Evolutionary conservation across 495 filamentous ascomycete genomes (phyloP), one percentile per base, ranked within the genome.

Genomic region (Parathielavia appendiculata): DNA sequence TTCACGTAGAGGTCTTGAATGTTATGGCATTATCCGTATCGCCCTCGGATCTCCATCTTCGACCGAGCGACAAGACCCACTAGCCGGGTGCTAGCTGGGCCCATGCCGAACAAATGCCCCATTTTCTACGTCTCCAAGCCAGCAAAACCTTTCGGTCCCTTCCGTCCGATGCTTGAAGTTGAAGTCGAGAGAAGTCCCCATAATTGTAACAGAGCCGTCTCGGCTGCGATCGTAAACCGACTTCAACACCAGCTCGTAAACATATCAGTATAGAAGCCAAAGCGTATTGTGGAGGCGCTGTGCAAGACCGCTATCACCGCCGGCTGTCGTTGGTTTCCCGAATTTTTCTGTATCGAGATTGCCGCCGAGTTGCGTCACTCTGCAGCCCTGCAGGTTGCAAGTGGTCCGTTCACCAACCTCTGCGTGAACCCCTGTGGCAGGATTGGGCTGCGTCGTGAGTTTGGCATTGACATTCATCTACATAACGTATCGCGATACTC

Each of bases 41-140:
- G 65, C 69, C 69, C 58, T 71, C 69, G 69, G 54, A 71, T 68
- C 65, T 69, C 69, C 67, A 70, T 52, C 43, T 60, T 51, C 50
- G 50, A 54, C 68, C 68, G 68, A 70, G 62, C 57, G 22, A 55
- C 23, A 38, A 49, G 26, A 35, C 19, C 58, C 58, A 59, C 63
- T 55, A 66, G 46, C 55, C 60, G 61, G 3, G 26, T 6, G 26
- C 26, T 30, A 30, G 26, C 26, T 6, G 68, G 48, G 51, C 54
- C 17, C 56, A 48, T 49, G 44, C 53, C 56, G 53, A 43, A 3
- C 14, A 1, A 45, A 36, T 59, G 62, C 62, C 63, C 69, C 68
- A 67, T 66, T 40, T 20, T 56, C 26, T 51, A n/a, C 43, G 68
- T 72, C 68, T 69, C 69, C 69, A 72, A 68, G 62, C 58, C 64